Evolutionary conservation across 2,329 filamentous ascomycete genomes (phyloP).

Genomic region (Penicillium olsonii): DNA sequence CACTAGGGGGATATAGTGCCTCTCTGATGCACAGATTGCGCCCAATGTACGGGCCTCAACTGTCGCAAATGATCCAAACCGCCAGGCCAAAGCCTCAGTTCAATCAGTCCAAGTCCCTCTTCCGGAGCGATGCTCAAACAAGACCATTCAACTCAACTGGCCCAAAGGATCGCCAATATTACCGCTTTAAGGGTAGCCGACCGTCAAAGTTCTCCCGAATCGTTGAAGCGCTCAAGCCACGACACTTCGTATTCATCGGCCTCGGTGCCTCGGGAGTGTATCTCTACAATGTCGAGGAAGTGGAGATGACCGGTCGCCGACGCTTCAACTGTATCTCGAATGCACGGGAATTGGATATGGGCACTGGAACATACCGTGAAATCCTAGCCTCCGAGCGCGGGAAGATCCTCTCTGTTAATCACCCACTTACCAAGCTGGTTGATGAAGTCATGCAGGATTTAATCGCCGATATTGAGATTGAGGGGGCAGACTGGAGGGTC

Average conservation of each 20-base stretch:
- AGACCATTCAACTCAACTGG: conserved; percentile 7
- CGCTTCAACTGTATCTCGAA: conserved; percentile 60
- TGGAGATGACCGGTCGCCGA: conserved; percentile 57
- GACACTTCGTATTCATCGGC: conserved; percentile 40
- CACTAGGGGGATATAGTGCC: too few relatives aligned
- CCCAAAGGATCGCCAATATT: conserved; percentile 16
- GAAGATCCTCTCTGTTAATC: conserved; percentile 51
- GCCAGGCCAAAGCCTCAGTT: too few relatives aligned
- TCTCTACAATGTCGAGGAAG: conserved; percentile 57
- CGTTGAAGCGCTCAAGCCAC: conserved; percentile 24
- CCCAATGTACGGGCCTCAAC: too few relatives aligned
- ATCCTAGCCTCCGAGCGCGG: conserved; percentile 49
- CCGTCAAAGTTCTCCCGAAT: conserved; percentile 18
- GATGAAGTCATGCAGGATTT: conserved; percentile 55
- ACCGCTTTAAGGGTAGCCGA: conserved; percentile 17
- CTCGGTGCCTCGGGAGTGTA: conserved; percentile 51
- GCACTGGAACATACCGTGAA: conserved; percentile 49
- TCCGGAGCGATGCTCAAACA: too few relatives aligned
- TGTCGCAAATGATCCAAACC: too few relatives aligned
- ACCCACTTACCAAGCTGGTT: conserved; percentile 53
- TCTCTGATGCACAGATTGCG: too few relatives aligned
- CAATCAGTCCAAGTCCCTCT: background rate
- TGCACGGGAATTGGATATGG: conserved; percentile 46
- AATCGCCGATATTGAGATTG: conserved; percentile 53
- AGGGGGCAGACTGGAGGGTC: conserved; percentile 56